Percentiles rank a stretch among this genome's conserved stretches.
These are phyloP conservation scores for Ceratocystis colombiana DNA, from an alignment of 2,329 filamentous ascomycete species.

Conservation along the genomic window DNA sequence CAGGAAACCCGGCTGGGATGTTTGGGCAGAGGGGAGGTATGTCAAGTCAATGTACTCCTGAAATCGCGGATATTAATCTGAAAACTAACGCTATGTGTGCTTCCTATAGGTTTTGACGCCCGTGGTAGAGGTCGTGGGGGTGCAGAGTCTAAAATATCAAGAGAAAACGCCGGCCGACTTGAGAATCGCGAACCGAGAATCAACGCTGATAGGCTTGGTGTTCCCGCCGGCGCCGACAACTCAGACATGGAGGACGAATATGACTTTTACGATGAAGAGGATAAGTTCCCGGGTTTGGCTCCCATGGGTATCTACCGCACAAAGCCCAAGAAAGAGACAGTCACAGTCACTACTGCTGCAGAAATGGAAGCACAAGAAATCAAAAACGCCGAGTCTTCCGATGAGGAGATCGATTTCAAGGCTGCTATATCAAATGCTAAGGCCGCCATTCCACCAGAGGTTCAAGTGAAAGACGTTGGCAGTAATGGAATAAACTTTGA, in stretches of 20 bases:
- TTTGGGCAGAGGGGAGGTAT: conserved; percentile 28
- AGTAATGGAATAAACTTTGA: conserved; percentile 41
- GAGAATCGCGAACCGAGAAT: conserved; percentile 40
- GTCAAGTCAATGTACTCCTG: conserved; percentile 26
- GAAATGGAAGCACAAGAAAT: conserved; percentile 24
- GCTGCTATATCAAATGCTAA: conserved; percentile 25
- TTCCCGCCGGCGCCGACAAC: conserved; percentile 33
- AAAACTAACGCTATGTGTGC: background rate
- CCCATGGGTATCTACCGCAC: conserved; percentile 46
- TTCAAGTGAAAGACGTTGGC: conserved; percentile 45
- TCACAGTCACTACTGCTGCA: conserved; percentile 23
- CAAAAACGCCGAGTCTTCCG: conserved; percentile 19
- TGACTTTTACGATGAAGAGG: conserved; percentile 36
- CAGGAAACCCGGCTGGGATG: conserved; percentile 29
- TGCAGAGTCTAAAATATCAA: conserved; percentile 30
- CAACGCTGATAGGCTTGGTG: conserved; percentile 47
- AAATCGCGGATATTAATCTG: background rate
- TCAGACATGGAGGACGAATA: conserved; percentile 41
- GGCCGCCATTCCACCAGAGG: conserved; percentile 35
- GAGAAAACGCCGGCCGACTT: conserved; percentile 30
- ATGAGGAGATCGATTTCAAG: conserved; percentile 24
- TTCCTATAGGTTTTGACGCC: conserved; percentile 14
- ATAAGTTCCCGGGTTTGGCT: conserved; percentile 33
- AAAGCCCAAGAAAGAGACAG: conserved; percentile 23
- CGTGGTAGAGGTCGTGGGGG: conserved; percentile 27